Base-by-base conservation (phyloP, 2,329 filamentous ascomycete genomes). In the Fusarium nurragi region DNA sequence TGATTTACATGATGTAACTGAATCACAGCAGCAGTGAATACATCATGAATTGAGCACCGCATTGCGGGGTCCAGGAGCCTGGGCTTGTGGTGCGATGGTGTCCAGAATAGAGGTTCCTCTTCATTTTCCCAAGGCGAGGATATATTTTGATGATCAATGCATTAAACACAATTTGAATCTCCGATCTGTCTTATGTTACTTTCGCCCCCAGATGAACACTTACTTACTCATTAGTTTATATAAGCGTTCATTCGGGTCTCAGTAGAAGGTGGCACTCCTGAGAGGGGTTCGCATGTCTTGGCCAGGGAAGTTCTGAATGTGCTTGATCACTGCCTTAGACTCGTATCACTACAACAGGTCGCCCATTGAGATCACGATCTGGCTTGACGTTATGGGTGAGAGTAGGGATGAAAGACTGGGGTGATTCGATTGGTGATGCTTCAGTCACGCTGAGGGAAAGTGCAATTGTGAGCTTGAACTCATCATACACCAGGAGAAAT, bases 331-430 rank as follows among this genome's bases (percentile, higher is more conserved):
- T 46, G 37, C 48, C 41, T 18, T 50, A 44, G 22, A 25, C 23
- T 55, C 18, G 64, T 67, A 43, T 36, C 64, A 67, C 54, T 51
- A 48, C 36, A 51, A 34, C 23, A 40, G 40, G 25, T 50, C n/a
- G 16, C 25, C 32, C 37, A 22, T 37, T 9, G 11, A 45, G 34
- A 48, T 40, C 38, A 50, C 12, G 30, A 25, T n/a, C 10, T 21
- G 38, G 10, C 11, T 32, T 37, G 9, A 23, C 25, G 30, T 14
- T 44, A 34, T 32, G 28, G 4, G n/a, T 23, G 13, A 23, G 25
- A 44, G 26, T 39, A 41, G 41, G n/a, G 44, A 64, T 55, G 30
- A 25, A 43, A 25, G 9, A 26, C 19, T 8, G 19, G 22, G 38
- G 46, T 54, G 11, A 37, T n/a, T 36, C 13, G 19, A 39, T 22